Base-by-base conservation (phyloP, 208 protist species). In the Chromosphaera perkinsii region DNA sequence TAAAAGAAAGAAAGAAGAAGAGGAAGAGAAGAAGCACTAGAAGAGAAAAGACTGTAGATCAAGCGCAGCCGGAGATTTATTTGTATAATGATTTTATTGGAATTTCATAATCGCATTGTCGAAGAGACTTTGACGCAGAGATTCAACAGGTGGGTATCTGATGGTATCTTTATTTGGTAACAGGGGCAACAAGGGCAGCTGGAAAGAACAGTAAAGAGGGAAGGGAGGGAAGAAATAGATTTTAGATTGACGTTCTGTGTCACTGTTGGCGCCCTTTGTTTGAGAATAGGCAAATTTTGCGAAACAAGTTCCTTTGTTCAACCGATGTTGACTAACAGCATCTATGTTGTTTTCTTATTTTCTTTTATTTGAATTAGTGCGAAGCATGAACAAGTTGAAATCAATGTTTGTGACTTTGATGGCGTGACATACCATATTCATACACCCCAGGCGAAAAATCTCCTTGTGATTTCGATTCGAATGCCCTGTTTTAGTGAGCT, bases 381-480 rank as follows among this genome's bases (percentile, higher is more conserved):
- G 24, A 69, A 64, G 65, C 54, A 20, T 33, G 63, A 72, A 7
- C 17, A 33, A 17, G 51, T 79, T 3, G 74, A 78, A 40, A 40
- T 79, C 20, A 69, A 36, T 3, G 32, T 79, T 32, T 69, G 70
- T 14, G 81, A 85, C 55, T 85, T 85, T 66, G 81, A 85, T 52
- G 73, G 81, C 26, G 75, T 81, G 9, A 35, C 61, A 43, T 85
- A 76, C 66, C 58, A 81, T 54, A 35, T 81, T 20, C 14, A 55
- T 26, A 75, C 60, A 29, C n/a, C 51, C 1, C 63, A 76, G 9
- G 29, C 17, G 31, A 63, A 80, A 35, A 51, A 22, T 24, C 12
- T 62, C 14, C 27, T 84, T 29, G 55, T 32, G 3, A 51, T 84
- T 3, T 80, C 72, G 4, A 75, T 83, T 2, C 32, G 33, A 9